phyloP scores from a whole-genome alignment of 2,329 filamentous ascomycete genomes.

The Cylindrodendrum hubeiense region DNA sequence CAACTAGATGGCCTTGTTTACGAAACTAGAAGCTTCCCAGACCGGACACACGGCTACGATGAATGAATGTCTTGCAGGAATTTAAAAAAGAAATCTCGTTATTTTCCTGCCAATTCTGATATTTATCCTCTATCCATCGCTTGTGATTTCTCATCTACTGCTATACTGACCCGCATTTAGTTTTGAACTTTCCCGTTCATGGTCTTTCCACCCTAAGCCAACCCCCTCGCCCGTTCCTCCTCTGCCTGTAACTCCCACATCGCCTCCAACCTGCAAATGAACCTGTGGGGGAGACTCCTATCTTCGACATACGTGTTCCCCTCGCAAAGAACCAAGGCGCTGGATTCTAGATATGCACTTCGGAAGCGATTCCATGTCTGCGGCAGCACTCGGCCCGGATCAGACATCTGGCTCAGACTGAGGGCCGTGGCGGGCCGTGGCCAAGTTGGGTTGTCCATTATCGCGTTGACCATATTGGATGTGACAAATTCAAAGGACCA shows the following conservation, averaged over 20 bases:
- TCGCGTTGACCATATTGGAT: not conserved
- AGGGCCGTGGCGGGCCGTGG: constrained; percentile 23
- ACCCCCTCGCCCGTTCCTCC: too few species aligned
- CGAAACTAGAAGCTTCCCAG: constrained; percentile 30
- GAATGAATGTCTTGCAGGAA: constrained; percentile 25
- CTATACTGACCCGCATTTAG: not conserved
- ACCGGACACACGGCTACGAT: constrained; percentile 25
- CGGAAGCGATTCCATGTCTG: constrained; percentile 1
- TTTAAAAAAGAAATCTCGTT: constrained; percentile 10
- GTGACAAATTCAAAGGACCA: not conserved
- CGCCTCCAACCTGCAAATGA: constrained; percentile 17
- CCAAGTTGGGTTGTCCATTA: constrained; percentile 29
- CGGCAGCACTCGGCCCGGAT: not conserved
- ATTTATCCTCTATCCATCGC: not conserved
- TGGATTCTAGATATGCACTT: not conserved
- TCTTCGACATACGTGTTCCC: not conserved
- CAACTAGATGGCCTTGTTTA: constrained; percentile 34
- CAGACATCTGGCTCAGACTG: not conserved
- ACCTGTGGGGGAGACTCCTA: not conserved
- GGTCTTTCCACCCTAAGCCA: not conserved
- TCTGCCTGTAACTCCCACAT: constrained; percentile 10
- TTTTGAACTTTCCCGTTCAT: not conserved
- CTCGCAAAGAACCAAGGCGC: constrained; percentile 2
- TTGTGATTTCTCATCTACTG: not conserved
- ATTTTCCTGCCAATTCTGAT: not conserved